Evolutionary conservation across 345 rosid species (phyloP), one percentile per base, ranked within the genome.

Genomic region (Ricinus communis): DNA sequence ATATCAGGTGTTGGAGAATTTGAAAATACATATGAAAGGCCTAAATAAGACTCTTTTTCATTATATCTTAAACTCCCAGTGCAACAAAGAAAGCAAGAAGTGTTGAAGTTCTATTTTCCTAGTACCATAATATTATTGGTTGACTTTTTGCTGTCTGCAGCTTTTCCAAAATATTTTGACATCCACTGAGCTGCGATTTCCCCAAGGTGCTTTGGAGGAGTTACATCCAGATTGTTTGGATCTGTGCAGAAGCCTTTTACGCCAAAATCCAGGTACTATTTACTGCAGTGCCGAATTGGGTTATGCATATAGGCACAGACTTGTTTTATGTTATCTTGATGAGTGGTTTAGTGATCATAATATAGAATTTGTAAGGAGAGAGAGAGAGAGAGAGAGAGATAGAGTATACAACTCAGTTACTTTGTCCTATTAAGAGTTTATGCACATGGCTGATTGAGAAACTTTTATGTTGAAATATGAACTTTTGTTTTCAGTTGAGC

Each of bases 161-260:
- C 93, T 91, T 72, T 91, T 89, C 73, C 85, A 85, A 75, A 91
- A 89, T 61, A 85, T 91, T 68, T 83, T 89, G 82, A 76, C 81
- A 69, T 87, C 90, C 60, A 81, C 87, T 62, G 90, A 87, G 87
- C 82, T 86, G 73, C 86, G 55, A 60, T 91, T 91, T 84, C 95
- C 97, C 49, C 73, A 81, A 70, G 84, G 81, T 78, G 70, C 84
- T 68, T 60, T 78, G 59, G 74, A 82, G 68, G 86, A 85, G 70
- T 73, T 89, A 72, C 86, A 87, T 84, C 85, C 88, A 70, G 92
- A 87, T 78, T 91, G 94, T 77, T 85, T 89, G 72, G 83, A 87
- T 78, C 87, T 91, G 12, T 91, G 97, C 80, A 80, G 85, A 80
- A 76, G 87, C 58, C 93, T 91, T 78, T 76, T 91, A 71, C 84